Conservation (phyloP, 345 rosid genomes). For the Arabis alpina region DNA sequence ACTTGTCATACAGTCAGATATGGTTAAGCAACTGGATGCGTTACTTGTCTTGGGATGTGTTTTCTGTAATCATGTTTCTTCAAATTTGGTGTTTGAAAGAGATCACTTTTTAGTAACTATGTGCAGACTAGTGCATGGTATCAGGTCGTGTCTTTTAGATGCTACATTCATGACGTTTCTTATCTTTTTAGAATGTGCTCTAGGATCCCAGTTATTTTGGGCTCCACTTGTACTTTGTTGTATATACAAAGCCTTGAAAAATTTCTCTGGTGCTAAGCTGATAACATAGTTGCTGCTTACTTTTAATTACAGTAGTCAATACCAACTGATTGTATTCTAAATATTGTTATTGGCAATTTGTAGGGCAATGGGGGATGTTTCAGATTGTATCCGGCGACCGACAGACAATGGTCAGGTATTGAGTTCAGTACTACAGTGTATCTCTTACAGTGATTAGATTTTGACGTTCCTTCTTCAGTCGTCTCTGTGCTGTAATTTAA, state of each 20-base stretch:
- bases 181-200: conserved; percentile 1
- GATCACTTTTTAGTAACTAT: background rate
- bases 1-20: conserved; percentile 1
- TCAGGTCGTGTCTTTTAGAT: background rate
- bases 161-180: conserved; percentile 12
- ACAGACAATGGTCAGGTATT: conserved; percentile 95
- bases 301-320: background rate
- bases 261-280: background rate
- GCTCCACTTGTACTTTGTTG: background rate
- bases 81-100: conserved; percentile 17
- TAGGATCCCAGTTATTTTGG: conserved; percentile 14
- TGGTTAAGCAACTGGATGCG: conserved; percentile 2
- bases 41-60: background rate
- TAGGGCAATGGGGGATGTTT: conserved; percentile 96
- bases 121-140: background rate
- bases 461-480: background rate
- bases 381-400: conserved; percentile 89
- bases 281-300: conserved; percentile 21
- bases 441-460: conserved; percentile 10
- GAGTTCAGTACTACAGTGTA: conserved; percentile 6
- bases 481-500: background rate
- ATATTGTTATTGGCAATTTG: conserved; percentile 11
- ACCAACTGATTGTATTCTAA: conserved; percentile 1
- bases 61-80: background rate
- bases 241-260: background rate